Evolutionary conservation across 1,284 basidiomycete species (phyloP).

Genomic region (Ustilago tritici): DNA sequence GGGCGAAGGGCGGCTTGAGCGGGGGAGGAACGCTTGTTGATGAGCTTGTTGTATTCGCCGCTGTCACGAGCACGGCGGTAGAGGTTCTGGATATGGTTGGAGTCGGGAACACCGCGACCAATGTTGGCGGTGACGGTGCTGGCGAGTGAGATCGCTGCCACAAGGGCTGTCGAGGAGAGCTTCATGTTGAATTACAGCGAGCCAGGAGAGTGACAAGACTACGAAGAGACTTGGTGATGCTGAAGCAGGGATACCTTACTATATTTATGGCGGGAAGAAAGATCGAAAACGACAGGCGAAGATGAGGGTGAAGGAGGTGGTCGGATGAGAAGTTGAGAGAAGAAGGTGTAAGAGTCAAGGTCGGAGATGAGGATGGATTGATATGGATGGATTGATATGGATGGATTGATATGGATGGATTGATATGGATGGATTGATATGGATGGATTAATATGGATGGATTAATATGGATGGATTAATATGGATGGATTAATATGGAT

Average conservation of each 20-base stretch:
- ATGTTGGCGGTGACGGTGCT: constrained; percentile 50
- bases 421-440: too few relatives aligned
- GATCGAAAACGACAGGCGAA: constrained; percentile 3
- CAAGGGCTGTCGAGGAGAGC: constrained; percentile 40
- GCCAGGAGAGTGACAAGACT: neutral
- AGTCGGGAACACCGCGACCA: constrained; percentile 55
- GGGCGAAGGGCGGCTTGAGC: constrained; percentile 22
- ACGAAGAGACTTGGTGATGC: neutral
- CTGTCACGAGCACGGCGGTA: constrained; percentile 46
- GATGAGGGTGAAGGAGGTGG: constrained; percentile 1
- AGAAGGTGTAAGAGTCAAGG: neutral
- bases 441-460: constrained; percentile 9
- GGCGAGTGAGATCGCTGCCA: constrained; percentile 43
- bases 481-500: constrained; percentile 13
- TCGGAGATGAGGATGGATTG: constrained; percentile 14
- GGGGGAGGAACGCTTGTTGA: constrained; percentile 40
- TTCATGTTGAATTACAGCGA: constrained; percentile 29
- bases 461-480: neutral
- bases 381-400: neutral
- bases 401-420: neutral
- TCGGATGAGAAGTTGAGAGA: neutral
- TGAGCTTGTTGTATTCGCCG: constrained; percentile 49
- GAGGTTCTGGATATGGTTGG: constrained; percentile 40
- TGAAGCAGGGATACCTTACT: neutral
- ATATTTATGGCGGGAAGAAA: neutral